Conservation (phyloP, 768 basidiomycete species). For the Amanita fuliginea region DNA sequence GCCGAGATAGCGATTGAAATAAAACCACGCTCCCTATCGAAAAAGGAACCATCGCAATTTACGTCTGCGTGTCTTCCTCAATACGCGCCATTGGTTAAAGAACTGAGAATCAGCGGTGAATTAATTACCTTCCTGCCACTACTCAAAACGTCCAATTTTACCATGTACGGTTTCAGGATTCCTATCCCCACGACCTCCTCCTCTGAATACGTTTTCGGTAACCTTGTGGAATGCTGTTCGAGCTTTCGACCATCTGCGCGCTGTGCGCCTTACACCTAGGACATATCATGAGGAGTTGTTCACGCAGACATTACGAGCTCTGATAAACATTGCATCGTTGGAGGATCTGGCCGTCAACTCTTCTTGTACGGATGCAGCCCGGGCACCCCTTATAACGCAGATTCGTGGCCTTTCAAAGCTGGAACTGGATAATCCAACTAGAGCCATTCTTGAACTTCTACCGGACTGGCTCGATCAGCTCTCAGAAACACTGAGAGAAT, state of each 20-base stretch:
- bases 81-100: slow-evolving; percentile 28
- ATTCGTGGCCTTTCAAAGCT: slow-evolving; percentile 19
- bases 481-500: slow-evolving; percentile 19
- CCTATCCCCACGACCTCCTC: slow-evolving; percentile 18
- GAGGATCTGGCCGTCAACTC: slow-evolving; percentile 22
- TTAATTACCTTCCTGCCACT: slow-evolving; percentile 2
- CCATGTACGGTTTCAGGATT: slow-evolving; percentile 12
- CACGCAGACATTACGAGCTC: slow-evolving; percentile 14
- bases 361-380: slow-evolving; percentile 22
- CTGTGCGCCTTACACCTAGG: slow-evolving; percentile 21
- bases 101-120: slow-evolving; percentile 36
- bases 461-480: slow-evolving; percentile 33
- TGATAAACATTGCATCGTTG: slow-evolving; percentile 15
- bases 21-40: neutral
- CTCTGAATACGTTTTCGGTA: slow-evolving; percentile 18
- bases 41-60: slow-evolving; percentile 25
- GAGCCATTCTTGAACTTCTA: slow-evolving; percentile 29
- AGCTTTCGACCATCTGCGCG: slow-evolving; percentile 21
- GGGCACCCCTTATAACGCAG: slow-evolving; percentile 18
- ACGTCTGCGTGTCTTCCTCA: slow-evolving; percentile 26
- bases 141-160: slow-evolving; percentile 4
- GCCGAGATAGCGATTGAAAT: slow-evolving; percentile 4
- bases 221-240: slow-evolving; percentile 18
- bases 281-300: slow-evolving; percentile 25
- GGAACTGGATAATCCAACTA: slow-evolving; percentile 24